Evolutionary conservation across 2,329 filamentous ascomycete species (phyloP).

Genomic region (Epichloe glyceriae): DNA sequence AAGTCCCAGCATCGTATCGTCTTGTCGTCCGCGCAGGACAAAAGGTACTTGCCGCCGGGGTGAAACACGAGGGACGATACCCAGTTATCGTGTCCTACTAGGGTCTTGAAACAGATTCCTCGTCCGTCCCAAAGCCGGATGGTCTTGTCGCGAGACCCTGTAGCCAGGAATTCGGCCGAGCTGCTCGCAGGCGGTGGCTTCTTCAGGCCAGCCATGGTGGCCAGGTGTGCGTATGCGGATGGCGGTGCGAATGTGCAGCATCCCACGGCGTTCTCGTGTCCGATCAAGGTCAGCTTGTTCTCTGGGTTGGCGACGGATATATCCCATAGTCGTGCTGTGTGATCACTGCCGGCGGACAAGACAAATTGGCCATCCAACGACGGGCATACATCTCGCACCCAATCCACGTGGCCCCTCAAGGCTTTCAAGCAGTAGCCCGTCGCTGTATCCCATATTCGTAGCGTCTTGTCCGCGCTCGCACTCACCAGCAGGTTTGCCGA

Average conservation of each 20-base stretch:
- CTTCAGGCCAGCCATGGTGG: conserved; percentile 67
- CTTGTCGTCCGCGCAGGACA: conserved; percentile 82
- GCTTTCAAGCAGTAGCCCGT: conserved; percentile 86
- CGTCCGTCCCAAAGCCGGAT: conserved; percentile 82
- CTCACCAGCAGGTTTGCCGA: conserved; percentile 71
- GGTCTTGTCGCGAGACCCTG: conserved; percentile 78
- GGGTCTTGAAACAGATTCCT: conserved; percentile 71
- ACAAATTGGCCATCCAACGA: conserved; percentile 73
- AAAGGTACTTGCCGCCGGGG: conserved; percentile 78
- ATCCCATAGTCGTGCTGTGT: conserved; percentile 74
- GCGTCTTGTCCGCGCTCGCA: conserved; percentile 69
- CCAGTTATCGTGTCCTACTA: conserved; percentile 91
- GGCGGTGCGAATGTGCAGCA: conserved; percentile 80
- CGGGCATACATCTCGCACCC: conserved; percentile 78
- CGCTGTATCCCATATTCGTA: conserved; percentile 82
- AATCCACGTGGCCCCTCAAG: conserved; percentile 67
- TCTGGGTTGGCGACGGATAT: conserved; percentile 51
- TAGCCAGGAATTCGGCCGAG: conserved; percentile 78
- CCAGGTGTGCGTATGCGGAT: conserved; percentile 62
- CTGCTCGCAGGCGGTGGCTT: conserved; percentile 63
- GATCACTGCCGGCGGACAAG: conserved; percentile 69
- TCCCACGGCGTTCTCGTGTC: conserved; percentile 75
- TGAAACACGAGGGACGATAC: conserved; percentile 78
- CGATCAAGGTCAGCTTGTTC: conserved; percentile 63
- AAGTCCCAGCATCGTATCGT: conserved; percentile 91